Percentiles rank a stretch among this genome's conserved stretches.
Evolutionary conservation across 805 yeast genomes (phyloP).

Genomic region (Ogataea dorogensis): DNA sequence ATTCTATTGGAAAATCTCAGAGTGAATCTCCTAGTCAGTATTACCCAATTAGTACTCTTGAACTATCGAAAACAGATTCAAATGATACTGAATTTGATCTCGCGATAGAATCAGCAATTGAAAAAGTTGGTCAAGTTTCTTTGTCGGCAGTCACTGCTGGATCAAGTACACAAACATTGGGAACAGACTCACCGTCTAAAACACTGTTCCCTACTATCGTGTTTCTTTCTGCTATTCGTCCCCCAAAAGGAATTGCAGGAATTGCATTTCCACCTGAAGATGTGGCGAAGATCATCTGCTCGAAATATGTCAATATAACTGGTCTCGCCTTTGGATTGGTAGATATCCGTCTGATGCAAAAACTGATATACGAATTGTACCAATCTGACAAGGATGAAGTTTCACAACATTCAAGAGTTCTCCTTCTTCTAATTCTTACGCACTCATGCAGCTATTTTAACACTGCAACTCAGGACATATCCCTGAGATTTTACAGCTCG

Average conservation of each 20-base stretch:
- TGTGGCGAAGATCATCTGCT: not conserved
- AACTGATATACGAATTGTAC: not conserved
- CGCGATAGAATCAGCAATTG: slow-evolving; percentile 2
- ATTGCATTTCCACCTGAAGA: slow-evolving; percentile 1
- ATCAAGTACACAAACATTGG: not conserved
- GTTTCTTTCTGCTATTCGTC: slow-evolving; percentile 1
- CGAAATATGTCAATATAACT: not conserved
- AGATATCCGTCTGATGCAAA: not conserved
- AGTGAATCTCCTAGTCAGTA: not conserved
- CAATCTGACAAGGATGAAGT: not conserved
- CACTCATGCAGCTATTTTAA: not conserved
- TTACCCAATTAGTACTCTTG: too few relatives aligned
- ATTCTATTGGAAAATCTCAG: not conserved
- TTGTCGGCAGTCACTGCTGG: slow-evolving; percentile 6
- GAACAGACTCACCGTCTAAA: not conserved
- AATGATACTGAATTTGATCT: slow-evolving; percentile 1
- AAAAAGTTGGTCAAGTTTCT: slow-evolving; percentile 3
- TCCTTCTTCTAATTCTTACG: not conserved
- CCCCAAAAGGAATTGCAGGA: not conserved
- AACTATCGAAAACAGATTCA: not conserved
- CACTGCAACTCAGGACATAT: not conserved
- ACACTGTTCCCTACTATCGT: slow-evolving; percentile 1
- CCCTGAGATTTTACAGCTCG: not conserved
- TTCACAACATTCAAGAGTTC: not conserved
- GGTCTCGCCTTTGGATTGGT: not conserved